phyloP scores from a whole-genome alignment of 257 asterid genomes.

The Nicotiana tabacum region DNA sequence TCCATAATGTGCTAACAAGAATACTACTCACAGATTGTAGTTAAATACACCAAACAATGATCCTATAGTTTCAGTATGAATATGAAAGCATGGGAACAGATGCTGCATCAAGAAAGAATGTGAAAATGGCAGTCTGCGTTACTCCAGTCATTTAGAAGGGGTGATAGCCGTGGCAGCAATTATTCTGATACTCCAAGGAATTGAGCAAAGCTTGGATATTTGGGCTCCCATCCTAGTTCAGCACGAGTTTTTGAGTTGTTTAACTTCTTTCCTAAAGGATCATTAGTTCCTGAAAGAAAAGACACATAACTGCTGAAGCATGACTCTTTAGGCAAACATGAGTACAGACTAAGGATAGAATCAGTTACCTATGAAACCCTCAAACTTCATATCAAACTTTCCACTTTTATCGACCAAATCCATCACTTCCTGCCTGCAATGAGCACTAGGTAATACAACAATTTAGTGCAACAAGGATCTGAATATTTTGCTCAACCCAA shows the following conservation, averaged over 20 bases:
- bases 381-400: slow-evolving; percentile 61
- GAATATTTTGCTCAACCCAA: not conserved
- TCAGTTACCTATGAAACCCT: slow-evolving; percentile 61
- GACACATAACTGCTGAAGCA: not conserved
- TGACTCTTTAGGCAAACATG: not conserved
- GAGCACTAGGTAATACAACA: not conserved
- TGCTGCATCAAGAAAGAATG: not conserved
- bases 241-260: slow-evolving; percentile 74
- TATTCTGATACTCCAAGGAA: slow-evolving; percentile 56
- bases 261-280: slow-evolving; percentile 78
- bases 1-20: not conserved
- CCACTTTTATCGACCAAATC: slow-evolving; percentile 67
- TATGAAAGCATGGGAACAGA: not conserved
- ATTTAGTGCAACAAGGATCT: not conserved
- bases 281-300: slow-evolving; percentile 58
- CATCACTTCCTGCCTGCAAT: slow-evolving; percentile 84
- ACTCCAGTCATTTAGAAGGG: not conserved
- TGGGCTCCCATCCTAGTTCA: slow-evolving; percentile 84
- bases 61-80: not conserved
- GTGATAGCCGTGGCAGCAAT: not conserved
- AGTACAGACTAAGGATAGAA: not conserved
- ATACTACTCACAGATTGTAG: not conserved
- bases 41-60: not conserved
- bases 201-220: slow-evolving; percentile 70
- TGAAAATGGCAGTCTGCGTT: not conserved